phyloP scores from a whole-genome alignment of 2,329 filamentous ascomycete genomes.

The Ustulina deusta region DNA sequence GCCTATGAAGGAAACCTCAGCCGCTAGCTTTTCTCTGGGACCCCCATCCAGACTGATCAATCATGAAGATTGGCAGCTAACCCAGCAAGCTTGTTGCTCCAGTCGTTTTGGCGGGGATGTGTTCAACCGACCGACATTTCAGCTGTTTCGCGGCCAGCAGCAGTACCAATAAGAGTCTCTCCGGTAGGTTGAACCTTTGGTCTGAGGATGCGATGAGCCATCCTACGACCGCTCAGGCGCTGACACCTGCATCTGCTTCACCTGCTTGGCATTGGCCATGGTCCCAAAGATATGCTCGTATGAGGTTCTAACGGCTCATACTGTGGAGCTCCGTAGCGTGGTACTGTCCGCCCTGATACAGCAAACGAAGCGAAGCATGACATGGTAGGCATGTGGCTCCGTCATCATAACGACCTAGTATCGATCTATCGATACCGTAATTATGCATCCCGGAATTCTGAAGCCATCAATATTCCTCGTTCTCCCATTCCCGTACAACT shows the following conservation, averaged over 20 bases:
- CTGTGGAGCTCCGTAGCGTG: slow-evolving; percentile 23
- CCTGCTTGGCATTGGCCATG: slow-evolving; percentile 25
- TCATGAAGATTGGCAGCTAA: slow-evolving; percentile 7
- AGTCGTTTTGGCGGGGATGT: slow-evolving; percentile 18
- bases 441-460: slow-evolving; percentile 4
- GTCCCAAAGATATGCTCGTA: background rate
- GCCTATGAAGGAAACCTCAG: slow-evolving; percentile 6
- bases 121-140: slow-evolving; percentile 39
- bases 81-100: slow-evolving; percentile 10
- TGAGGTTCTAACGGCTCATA: slow-evolving; percentile 18
- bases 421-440: slow-evolving; percentile 8
- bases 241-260: slow-evolving; percentile 32
- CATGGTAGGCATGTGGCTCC: slow-evolving; percentile 16
- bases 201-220: slow-evolving; percentile 32
- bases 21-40: background rate
- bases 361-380: slow-evolving; percentile 21
- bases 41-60: slow-evolving; percentile 1
- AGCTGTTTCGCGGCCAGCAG: slow-evolving; percentile 33
- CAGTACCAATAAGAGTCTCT: slow-evolving; percentile 16
- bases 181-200: slow-evolving; percentile 10
- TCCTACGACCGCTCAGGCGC: slow-evolving; percentile 32
- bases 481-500: slow-evolving; percentile 13
- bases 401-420: slow-evolving; percentile 2
- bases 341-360: slow-evolving; percentile 23
- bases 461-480: slow-evolving; percentile 13